Evolutionary conservation across 768 basidiomycete species (phyloP), one percentile per base, ranked within the genome.

Genomic region (Sarcomyxa edulis): DNA sequence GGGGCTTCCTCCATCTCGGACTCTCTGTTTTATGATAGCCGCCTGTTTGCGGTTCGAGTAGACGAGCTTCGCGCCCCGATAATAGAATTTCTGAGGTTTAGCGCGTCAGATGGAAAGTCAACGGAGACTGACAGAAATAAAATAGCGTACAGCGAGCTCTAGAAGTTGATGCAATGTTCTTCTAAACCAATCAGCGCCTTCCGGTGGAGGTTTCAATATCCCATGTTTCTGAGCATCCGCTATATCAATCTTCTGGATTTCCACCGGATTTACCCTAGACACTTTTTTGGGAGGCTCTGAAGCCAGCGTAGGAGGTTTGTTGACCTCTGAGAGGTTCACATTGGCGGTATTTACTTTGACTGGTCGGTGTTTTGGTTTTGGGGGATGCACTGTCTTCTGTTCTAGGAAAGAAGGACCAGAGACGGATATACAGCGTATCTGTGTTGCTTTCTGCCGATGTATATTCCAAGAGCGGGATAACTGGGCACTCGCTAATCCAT

Each of bases 1-100:
- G 6, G 76, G 71, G 6, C 64, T 55, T 7, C 85, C 86, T 3
- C 83, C 86, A 4, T 64, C 57, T 44, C 63, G 62, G 16, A 81
- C 65, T 25, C 88, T 75, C 5, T 65, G 61, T 15, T 56, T 62
- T 34, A 92, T 85, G 7, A 59, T 64, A 5, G 61, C 57, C 12
- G 71, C 76, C 28, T 76, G 69, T 47, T 65, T 65, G 11, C 76
- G 68, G 44, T 90, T 75, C 24, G 69, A 67, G 50, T 76, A 73
- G 45, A 92, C 78, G 43, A 84, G 68, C 58, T 81, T 86, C 42
- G 85, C 64, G 19, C 88, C 90, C 24, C 76, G 69, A 50, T 67
- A 81, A 60, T 93, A 93, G 59, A 93, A 93, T 83, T 89, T 89
- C 82, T 83, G 50, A 15, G 7, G 19, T n/a, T n/a, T n/a, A n/a